phyloP scores from a whole-genome alignment of 306 rosid species.

The Pyrus pyrifolia region DNA sequence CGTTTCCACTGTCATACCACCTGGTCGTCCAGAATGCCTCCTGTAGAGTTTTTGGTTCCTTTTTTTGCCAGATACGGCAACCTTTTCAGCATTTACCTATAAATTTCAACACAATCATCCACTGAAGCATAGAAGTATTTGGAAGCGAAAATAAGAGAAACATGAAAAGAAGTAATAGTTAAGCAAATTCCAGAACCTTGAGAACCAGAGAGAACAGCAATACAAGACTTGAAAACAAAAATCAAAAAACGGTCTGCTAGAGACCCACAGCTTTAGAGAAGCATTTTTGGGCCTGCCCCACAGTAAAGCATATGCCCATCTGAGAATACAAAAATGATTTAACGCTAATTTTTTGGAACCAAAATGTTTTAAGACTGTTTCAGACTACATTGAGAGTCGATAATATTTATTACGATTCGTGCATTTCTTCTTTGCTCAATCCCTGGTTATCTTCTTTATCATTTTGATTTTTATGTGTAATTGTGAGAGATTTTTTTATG shows the following conservation, averaged over 20 bases:
- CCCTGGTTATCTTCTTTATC: not conserved
- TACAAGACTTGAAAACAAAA: not conserved
- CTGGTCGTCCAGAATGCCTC: slow-evolving; percentile 99
- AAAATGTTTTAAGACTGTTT: not conserved
- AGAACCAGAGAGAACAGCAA: not conserved
- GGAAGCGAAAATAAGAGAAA: not conserved
- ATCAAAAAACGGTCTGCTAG: not conserved
- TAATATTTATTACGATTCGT: not conserved
- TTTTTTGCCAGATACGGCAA: slow-evolving; percentile 91
- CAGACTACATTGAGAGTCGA: not conserved
- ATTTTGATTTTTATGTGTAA: not conserved
- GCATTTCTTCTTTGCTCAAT: not conserved
- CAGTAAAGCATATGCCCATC: not conserved
- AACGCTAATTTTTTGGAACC: not conserved
- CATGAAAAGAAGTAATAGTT: not conserved
- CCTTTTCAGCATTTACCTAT: slow-evolving; percentile 91
- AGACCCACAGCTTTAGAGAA: not conserved
- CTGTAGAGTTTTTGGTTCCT: slow-evolving; percentile 88
- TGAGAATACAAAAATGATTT: not conserved
- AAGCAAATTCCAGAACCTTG: not conserved
- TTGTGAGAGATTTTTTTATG: not conserved
- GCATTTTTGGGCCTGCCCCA: not conserved
- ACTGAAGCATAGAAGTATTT: not conserved
- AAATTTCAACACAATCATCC: slow-evolving; percentile 1
- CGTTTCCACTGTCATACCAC: slow-evolving; percentile 95